A percentile compares a stretch with the other conserved stretches of the same genome.
These are phyloP conservation scores for Paecilomyces sp. DNA, from an alignment of 2,329 filamentous ascomycete species.

Conservation along the genomic window DNA sequence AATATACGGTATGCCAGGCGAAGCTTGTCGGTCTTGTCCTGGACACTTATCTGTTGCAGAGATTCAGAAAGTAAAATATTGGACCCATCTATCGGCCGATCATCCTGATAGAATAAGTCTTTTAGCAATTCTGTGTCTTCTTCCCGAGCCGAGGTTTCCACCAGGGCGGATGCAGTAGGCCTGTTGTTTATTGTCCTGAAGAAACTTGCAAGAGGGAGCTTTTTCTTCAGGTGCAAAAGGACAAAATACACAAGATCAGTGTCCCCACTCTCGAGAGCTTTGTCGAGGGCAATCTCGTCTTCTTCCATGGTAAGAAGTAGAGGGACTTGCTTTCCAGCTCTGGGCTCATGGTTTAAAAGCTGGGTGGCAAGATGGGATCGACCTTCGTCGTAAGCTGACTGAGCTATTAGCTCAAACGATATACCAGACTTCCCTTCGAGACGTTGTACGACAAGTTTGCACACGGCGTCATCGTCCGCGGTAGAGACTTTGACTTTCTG, in stretches of 20 bases:
- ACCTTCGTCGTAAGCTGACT: constrained; percentile 90
- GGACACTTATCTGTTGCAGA: constrained; percentile 61
- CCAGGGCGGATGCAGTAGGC: constrained; percentile 77
- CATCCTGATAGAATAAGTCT: constrained; percentile 95
- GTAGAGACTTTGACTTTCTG: constrained; percentile 82
- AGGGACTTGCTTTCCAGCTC: constrained; percentile 92
- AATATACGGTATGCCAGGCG: constrained; percentile 79
- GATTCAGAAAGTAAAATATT: constrained; percentile 83
- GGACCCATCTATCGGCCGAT: constrained; percentile 79
- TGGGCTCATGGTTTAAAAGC: constrained; percentile 84
- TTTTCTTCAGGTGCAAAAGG: constrained; percentile 78
- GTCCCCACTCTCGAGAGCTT: constrained; percentile 91
- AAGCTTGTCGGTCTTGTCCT: constrained; percentile 74
- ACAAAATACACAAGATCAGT: constrained; percentile 90
- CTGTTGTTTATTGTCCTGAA: constrained; percentile 85
- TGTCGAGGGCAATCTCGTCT: constrained; percentile 89
- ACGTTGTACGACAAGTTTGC: constrained; percentile 76
- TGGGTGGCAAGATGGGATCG: constrained; percentile 82
- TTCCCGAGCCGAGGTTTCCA: constrained; percentile 74
- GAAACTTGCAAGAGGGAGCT: constrained; percentile 82
- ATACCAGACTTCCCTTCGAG: constrained; percentile 84
- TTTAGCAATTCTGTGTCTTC: constrained; percentile 81
- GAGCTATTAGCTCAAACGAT: constrained; percentile 90
- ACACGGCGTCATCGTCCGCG: constrained; percentile 83
- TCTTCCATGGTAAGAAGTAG: constrained; percentile 92